phyloP scores from a whole-genome alignment of 805 yeast genomes.

The Nakazawaea pomicola region DNA sequence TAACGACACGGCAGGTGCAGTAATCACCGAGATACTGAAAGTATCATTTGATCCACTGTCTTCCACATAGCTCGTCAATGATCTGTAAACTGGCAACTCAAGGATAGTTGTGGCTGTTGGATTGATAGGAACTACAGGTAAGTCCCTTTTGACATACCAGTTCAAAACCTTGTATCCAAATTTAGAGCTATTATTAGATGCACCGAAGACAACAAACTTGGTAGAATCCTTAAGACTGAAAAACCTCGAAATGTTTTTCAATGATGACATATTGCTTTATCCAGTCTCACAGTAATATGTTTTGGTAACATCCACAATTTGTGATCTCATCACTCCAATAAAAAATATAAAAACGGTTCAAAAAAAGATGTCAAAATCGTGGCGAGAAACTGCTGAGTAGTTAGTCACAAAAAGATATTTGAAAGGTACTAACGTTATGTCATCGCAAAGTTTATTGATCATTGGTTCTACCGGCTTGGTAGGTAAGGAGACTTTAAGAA shows the following conservation, averaged over 20 bases:
- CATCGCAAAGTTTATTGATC: conserved; percentile 23
- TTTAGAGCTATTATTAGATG: conserved; percentile 56
- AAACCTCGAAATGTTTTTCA: conserved; percentile 4
- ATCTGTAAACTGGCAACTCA: conserved; percentile 13
- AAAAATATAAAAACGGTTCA: too few relatives aligned
- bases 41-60: conserved; percentile 31
- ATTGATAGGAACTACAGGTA: conserved; percentile 65
- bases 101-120: conserved; percentile 44
- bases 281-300: background rate
- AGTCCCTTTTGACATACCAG: conserved; percentile 57
- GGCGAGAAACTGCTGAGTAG: too few relatives aligned
- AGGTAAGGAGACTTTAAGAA: conserved; percentile 53
- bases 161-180: conserved; percentile 64
- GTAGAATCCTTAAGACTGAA: background rate
- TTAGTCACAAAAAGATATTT: background rate
- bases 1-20: conserved; percentile 64
- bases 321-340: too few relatives aligned
- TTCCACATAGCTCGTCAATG: conserved; percentile 20
- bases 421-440: too few relatives aligned
- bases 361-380: background rate
- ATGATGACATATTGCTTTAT: conserved; percentile 7
- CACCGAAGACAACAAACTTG: conserved; percentile 65
- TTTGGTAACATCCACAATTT: background rate
- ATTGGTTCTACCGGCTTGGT: conserved; percentile 81
- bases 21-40: conserved; percentile 60